Evolutionary conservation across 2,329 filamentous ascomycete species (phyloP).

Genomic region (Fusarium buharicum): DNA sequence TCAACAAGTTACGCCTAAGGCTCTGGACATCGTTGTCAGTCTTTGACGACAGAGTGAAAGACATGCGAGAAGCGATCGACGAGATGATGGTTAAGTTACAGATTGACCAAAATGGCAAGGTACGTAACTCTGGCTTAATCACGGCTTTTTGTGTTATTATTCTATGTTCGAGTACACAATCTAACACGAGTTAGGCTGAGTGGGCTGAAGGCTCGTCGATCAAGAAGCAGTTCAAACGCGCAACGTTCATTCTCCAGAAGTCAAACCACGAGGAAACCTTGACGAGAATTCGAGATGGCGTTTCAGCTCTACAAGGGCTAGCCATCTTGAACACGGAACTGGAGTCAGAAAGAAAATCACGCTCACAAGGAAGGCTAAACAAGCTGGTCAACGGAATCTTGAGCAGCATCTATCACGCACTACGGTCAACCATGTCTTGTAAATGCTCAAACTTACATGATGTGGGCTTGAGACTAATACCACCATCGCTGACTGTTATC

Average conservation of each 20-base stretch:
- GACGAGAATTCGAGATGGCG: neutral
- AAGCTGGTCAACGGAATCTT: neutral
- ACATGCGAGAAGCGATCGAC: neutral
- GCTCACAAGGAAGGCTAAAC: neutral
- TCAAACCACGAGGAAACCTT: neutral
- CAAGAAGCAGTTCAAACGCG: neutral
- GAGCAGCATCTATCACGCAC: neutral
- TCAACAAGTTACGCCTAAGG: fast-evolving
- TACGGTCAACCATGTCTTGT: neutral
- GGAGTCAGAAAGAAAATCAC: neutral
- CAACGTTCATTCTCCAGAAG: neutral
- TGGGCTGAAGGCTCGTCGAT: neutral
- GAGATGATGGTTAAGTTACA: slow-evolving; percentile 2
- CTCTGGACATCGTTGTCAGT: neutral
- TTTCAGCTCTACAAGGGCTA: neutral
- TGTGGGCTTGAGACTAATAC: neutral
- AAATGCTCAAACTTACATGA: neutral
- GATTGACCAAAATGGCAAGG: neutral
- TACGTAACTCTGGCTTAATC: neutral
- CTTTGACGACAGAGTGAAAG: neutral
- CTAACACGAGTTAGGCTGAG: neutral
- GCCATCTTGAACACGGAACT: neutral
- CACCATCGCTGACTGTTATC: neutral
- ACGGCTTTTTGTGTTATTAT: too few relatives aligned
- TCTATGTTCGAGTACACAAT: too few relatives aligned